Conservation (phyloP, 78 protist species). For the Mastigamoeba balamuthi region DNA sequence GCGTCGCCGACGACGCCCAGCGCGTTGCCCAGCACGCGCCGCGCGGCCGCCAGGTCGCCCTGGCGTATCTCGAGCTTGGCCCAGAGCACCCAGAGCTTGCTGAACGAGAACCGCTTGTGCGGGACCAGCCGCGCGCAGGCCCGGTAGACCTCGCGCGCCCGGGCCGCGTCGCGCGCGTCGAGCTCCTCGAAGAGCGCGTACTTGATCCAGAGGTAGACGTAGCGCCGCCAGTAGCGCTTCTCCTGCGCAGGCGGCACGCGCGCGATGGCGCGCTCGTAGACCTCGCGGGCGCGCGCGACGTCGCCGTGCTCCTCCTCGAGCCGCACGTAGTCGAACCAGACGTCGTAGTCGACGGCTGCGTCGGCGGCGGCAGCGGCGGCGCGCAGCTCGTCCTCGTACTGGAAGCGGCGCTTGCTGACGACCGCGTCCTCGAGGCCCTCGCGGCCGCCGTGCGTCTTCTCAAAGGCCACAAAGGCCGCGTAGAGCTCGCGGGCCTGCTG, state of each 20-base stretch:
- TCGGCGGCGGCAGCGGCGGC: constrained; percentile 10
- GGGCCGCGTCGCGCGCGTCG: constrained; percentile 68
- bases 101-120: constrained; percentile 89
- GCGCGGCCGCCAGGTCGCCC: constrained; percentile 55
- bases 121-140: constrained; percentile 66
- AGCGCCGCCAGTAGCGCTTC: constrained; percentile 85
- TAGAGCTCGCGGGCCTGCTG: constrained; percentile 61
- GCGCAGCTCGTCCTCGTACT: constrained; percentile 72
- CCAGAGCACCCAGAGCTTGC: constrained; percentile 81
- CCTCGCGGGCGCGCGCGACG: constrained; percentile 52
- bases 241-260: constrained; percentile 81
- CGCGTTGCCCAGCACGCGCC: constrained; percentile 55
- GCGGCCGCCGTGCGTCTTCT: constrained; percentile 80
- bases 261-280: constrained; percentile 94
- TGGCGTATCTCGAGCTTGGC: constrained; percentile 87
- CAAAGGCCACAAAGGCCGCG: constrained; percentile 56
- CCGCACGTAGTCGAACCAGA: constrained; percentile 92
- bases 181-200: constrained; percentile 91
- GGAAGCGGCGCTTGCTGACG: constrained; percentile 60
- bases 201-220: constrained; percentile 92
- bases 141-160: constrained; percentile 68
- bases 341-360: constrained; percentile 80
- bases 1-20: not conserved
- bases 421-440: constrained; percentile 82
- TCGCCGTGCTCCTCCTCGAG: constrained; percentile 82